phyloP scores from a whole-genome alignment of 2,329 filamentous ascomycete genomes.

The Fusarium camptoceras region DNA sequence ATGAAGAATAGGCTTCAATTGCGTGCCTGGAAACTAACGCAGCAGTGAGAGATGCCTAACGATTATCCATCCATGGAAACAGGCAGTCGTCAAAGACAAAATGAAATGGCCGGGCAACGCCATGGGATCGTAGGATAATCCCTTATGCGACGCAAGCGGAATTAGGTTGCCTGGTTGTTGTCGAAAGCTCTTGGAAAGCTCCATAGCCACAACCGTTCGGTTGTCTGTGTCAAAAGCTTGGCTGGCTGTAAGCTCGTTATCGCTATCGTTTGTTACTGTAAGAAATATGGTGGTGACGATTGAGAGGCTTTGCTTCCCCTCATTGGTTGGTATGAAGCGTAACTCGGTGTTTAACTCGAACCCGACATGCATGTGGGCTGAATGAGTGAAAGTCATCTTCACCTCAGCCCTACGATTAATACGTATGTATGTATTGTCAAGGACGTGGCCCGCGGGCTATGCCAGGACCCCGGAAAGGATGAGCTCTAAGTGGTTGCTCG shows the following conservation, averaged over 20 bases:
- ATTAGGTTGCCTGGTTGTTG: constrained; percentile 10
- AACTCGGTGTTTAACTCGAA: constrained; percentile 22
- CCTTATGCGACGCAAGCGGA: constrained; percentile 6
- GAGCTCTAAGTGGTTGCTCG: constrained; percentile 25
- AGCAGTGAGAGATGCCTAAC: constrained; percentile 9
- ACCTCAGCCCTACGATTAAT: constrained; percentile 41
- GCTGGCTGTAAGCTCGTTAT: constrained; percentile 24
- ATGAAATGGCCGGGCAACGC: constrained; percentile 15
- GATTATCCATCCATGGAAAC: constrained; percentile 1
- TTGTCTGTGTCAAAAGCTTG: constrained; percentile 3
- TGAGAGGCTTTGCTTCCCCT: background rate
- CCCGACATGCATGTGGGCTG: constrained; percentile 14
- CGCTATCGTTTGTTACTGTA: background rate
- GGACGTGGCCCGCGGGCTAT: constrained; percentile 20
- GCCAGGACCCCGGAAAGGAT: background rate
- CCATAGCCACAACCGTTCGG: constrained; percentile 1
- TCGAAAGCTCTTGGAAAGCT: constrained; percentile 3
- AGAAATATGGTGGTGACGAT: constrained; percentile 21
- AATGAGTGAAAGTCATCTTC: constrained; percentile 25
- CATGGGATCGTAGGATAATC: constrained; percentile 8
- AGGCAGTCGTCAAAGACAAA: constrained; percentile 22
- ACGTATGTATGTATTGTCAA: constrained; percentile 11
- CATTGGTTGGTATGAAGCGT: constrained; percentile 32
- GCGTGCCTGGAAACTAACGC: constrained; percentile 26
- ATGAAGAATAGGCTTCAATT: constrained; percentile 7